These are phyloP conservation scores for Sporothrix variecibatus DNA, from an alignment of 2,329 filamentous ascomycete genomes.

Conservation along the genomic window DNA sequence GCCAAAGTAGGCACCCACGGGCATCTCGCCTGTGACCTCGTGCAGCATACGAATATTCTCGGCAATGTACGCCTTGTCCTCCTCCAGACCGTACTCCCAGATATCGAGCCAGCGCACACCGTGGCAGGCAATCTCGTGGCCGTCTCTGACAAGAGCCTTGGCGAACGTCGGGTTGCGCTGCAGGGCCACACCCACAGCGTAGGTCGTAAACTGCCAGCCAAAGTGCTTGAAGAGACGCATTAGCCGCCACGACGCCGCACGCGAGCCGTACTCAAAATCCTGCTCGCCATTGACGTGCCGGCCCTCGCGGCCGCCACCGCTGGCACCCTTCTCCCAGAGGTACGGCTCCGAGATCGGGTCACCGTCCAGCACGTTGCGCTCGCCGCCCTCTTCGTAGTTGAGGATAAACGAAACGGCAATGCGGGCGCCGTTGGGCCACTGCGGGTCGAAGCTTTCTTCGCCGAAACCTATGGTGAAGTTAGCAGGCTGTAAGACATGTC, in stretches of 20 bases:
- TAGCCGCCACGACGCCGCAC: conserved; percentile 31
- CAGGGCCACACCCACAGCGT: conserved; percentile 29
- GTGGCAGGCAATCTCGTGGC: conserved; percentile 32
- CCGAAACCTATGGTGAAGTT: conserved; percentile 27
- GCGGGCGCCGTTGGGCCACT: conserved; percentile 41
- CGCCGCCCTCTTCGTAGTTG: conserved; percentile 41
- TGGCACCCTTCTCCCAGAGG: conserved; percentile 30
- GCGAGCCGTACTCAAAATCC: conserved; percentile 32
- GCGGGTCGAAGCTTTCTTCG: conserved; percentile 32
- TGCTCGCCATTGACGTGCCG: conserved; percentile 31
- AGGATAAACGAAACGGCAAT: conserved; percentile 44
- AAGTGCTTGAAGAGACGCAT: conserved; percentile 29
- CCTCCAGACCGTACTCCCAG: conserved; percentile 28
- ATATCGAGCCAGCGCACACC: conserved; percentile 30
- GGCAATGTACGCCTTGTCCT: conserved; percentile 29
- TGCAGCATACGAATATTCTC: conserved; percentile 27
- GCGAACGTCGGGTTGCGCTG: conserved; percentile 29
- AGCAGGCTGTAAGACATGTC: background rate
- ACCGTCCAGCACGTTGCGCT: conserved; percentile 35
- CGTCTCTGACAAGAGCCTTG: conserved; percentile 30
- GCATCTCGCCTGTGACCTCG: conserved; percentile 29
- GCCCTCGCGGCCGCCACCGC: conserved; percentile 26
- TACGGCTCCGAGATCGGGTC: conserved; percentile 33
- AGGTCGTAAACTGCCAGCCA: conserved; percentile 29
- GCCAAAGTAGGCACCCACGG: conserved; percentile 31